A percentile compares a stretch with the other conserved stretches of the same genome.
phyloP scores from a whole-genome alignment of 306 rosid species.

The Dryas alaskensis region DNA sequence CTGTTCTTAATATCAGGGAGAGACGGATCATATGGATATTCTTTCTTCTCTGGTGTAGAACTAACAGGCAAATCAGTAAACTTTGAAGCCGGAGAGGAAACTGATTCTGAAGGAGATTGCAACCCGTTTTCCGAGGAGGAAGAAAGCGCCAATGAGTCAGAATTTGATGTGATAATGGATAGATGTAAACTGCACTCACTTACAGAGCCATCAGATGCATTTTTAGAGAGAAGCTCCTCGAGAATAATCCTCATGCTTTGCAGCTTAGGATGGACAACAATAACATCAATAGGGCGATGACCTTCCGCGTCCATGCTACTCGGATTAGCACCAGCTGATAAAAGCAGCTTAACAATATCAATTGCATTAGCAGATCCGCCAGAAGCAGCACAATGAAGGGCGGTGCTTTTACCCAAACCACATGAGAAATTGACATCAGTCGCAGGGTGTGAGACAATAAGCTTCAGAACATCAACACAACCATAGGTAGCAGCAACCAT shows the following conservation, averaged over 20 bases:
- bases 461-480: conserved; percentile 63
- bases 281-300: conserved; percentile 64
- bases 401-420: conserved; percentile 63
- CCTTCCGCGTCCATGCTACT: conserved; percentile 55
- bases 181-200: conserved; percentile 38
- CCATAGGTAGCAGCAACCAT: conserved; percentile 92
- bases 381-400: conserved; percentile 91
- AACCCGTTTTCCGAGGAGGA: conserved; percentile 54
- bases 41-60: conserved; percentile 61
- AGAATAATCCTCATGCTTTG: conserved; percentile 21
- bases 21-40: conserved; percentile 84
- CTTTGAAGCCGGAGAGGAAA: conserved; percentile 52
- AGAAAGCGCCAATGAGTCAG: conserved; percentile 47
- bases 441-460: conserved; percentile 47
- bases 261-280: conserved; percentile 64
- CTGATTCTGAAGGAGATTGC: conserved; percentile 49
- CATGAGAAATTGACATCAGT: conserved; percentile 65
- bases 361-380: conserved; percentile 64
- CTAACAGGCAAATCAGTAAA: conserved; percentile 40
- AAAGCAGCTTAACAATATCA: conserved; percentile 60
- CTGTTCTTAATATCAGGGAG: conserved; percentile 92
- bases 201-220: conserved; percentile 40
- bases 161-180: conserved; percentile 37
- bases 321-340: conserved; percentile 67
- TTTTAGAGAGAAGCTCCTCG: conserved; percentile 53